Evolutionary conservation across 2,329 filamentous ascomycete species (phyloP).

Genomic region (Calonectria naviculata): DNA sequence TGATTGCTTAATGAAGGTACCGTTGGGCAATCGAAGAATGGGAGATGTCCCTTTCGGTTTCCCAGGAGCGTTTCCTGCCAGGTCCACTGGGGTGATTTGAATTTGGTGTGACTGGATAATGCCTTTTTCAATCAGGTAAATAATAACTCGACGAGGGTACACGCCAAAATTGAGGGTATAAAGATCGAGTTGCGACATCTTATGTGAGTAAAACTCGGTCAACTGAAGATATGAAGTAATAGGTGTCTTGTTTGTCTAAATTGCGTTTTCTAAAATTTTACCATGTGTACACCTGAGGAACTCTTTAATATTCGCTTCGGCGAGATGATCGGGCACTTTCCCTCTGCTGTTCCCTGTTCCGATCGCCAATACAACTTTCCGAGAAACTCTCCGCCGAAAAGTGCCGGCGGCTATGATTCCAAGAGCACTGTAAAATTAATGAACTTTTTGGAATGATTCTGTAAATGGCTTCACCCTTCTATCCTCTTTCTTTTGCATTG

Average conservation of each 20-base stretch:
- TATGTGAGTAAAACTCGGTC: neutral
- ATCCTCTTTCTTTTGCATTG: no score
- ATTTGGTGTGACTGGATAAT: neutral
- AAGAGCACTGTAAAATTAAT: no score
- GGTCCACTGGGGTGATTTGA: neutral
- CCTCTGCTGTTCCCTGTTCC: neutral
- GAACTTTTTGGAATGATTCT: no score
- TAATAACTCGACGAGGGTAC: neutral
- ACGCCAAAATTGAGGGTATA: neutral
- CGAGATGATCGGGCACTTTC: neutral
- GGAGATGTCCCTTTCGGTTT: conserved; percentile 27
- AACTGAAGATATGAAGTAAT: no score
- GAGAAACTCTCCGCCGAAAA: neutral
- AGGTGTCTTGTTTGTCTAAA: neutral
- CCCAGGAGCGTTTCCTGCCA: conserved; percentile 6
- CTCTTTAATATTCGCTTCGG: neutral
- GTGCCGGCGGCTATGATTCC: no score
- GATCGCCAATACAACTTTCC: neutral
- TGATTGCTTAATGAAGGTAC: conserved; percentile 31
- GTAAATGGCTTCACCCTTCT: no score
- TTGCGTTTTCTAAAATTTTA: no score
- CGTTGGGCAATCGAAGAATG: conserved; percentile 24
- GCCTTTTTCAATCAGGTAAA: neutral
- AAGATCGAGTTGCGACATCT: neutral
- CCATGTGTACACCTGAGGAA: neutral